Evolutionary conservation across 331 rosid species (phyloP).

Genomic region (Pyrus hybrid): DNA sequence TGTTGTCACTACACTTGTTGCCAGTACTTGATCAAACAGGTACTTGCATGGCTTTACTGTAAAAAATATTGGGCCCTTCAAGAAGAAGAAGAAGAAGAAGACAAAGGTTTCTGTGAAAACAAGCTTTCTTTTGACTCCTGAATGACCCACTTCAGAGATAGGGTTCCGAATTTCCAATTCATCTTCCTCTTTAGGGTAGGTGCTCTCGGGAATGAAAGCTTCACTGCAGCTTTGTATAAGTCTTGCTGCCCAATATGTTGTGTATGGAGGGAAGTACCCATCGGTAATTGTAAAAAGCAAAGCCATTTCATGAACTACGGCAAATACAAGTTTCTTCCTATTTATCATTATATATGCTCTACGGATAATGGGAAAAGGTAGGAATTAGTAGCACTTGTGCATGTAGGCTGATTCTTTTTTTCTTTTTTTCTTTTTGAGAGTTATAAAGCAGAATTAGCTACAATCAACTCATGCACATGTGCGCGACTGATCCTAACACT

Average conservation of each 20-base stretch:
- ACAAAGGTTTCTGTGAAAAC: neutral
- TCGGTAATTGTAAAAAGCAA: neutral
- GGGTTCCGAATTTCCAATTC: neutral
- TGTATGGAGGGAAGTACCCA: neutral
- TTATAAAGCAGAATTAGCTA: no score
- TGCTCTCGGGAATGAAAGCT: constrained; percentile 2
- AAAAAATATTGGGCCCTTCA: no score
- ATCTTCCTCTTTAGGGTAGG: neutral
- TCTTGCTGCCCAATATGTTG: neutral
- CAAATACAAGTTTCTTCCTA: neutral
- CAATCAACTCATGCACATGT: no score
- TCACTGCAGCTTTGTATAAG: constrained; percentile 1
- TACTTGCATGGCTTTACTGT: no score
- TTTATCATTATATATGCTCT: no score
- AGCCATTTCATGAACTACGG: neutral
- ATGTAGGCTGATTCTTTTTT: fast-evolving
- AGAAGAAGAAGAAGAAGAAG: no score
- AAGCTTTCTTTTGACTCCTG: neutral
- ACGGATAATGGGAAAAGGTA: no score
- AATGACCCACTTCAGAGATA: neutral
- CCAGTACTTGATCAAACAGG: neutral
- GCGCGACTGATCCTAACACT: neutral
- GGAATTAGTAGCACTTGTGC: neutral
- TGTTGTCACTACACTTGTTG: neutral
- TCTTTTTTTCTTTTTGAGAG: fast-evolving